These are phyloP conservation scores for Limonium bicolor DNA, from an alignment of 148 eudicot species.

Conservation along the genomic window DNA sequence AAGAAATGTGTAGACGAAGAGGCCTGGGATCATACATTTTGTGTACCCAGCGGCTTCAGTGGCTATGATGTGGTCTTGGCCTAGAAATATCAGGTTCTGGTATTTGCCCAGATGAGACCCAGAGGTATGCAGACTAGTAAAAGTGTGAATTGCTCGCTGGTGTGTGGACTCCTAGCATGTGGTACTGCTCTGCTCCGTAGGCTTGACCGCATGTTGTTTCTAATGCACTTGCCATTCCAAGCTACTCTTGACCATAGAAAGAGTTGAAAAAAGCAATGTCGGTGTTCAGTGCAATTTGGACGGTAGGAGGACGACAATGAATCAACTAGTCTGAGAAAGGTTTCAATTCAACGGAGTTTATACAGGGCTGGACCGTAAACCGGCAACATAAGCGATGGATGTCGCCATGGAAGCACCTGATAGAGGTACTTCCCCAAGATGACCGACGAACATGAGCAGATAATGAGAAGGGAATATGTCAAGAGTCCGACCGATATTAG, in stretches of 20 bases:
- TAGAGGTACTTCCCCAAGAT: slow-evolving; percentile 29
- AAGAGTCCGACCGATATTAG: slow-evolving; percentile 26
- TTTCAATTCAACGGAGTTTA: slow-evolving; percentile 14
- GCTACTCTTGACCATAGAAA: neutral
- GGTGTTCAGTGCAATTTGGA: neutral
- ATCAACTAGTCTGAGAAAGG: neutral
- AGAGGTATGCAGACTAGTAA: slow-evolving; percentile 17
- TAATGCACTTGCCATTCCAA: slow-evolving; percentile 46
- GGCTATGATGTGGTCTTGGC: slow-evolving; percentile 28
- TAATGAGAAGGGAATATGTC: slow-evolving; percentile 28
- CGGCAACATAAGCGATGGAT: slow-evolving; percentile 31
- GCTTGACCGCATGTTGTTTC: slow-evolving; percentile 39
- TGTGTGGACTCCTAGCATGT: slow-evolving; percentile 26
- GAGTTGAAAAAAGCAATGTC: neutral
- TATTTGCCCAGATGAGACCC: slow-evolving; percentile 21
- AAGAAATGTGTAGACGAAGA: slow-evolving; percentile 27
- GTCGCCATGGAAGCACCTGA: slow-evolving; percentile 36
- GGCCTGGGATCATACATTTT: slow-evolving; percentile 35
- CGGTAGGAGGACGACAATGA: neutral
- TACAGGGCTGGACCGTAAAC: slow-evolving; percentile 31
- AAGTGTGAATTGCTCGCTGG: slow-evolving; percentile 25
- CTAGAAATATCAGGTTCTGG: slow-evolving; percentile 16
- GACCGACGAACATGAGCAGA: slow-evolving; percentile 38
- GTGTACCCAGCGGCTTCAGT: slow-evolving; percentile 23
- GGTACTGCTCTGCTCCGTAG: slow-evolving; percentile 36